Base-by-base conservation (phyloP, 352 stramenopile species). In the Pythium aphanidermatum region DNA sequence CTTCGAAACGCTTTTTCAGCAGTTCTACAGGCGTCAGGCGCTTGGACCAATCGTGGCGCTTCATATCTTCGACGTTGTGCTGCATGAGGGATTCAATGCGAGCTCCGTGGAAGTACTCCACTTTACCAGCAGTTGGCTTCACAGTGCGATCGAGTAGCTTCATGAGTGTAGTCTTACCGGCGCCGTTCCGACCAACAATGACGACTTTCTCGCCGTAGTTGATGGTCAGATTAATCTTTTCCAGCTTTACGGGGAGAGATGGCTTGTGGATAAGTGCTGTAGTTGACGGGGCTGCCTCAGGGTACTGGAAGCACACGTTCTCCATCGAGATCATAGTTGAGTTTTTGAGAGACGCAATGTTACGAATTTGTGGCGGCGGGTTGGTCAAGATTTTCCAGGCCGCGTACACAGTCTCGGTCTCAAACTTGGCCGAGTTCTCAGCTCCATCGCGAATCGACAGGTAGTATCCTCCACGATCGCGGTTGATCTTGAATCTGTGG, bases 141-240 rank as follows among this genome's bases (percentile, higher is more conserved):
- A 98, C 60, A 31, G 85, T 76, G 9, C 87, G 76, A 21, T 79
- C 78, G 38, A 98, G 83, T 3, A 98, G 72, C 56, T 96, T 96
- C 31, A 98, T 75, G 14, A 98, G 65, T 1, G 93, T 98, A 12
- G 90, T 98, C 57, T 97, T 97, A 20, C 84, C 84, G 23, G 70
- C 64, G 16, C 70, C 68, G 32, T 85, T 81, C n/a, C 89, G 84
- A 17, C 92, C 92, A 27, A 97, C 85, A 1, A 97, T 51, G 23
- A 92, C 81, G 30, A 96, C 70, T 20, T 84, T 82, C 29, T 88
- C 69, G 2, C 80, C 80, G 44, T 89, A 84, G 27, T 86, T 68
- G 42, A 95, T 68, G 2, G 58, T 81, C 17, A 95, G 45, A 35
- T 83, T 81, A 8, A 88, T 48, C 24, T 83, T 73, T 35, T 89